These are phyloP conservation scores for Fraxinus paxiana DNA, from an alignment of 305 asterid species.

Conservation along the genomic window DNA sequence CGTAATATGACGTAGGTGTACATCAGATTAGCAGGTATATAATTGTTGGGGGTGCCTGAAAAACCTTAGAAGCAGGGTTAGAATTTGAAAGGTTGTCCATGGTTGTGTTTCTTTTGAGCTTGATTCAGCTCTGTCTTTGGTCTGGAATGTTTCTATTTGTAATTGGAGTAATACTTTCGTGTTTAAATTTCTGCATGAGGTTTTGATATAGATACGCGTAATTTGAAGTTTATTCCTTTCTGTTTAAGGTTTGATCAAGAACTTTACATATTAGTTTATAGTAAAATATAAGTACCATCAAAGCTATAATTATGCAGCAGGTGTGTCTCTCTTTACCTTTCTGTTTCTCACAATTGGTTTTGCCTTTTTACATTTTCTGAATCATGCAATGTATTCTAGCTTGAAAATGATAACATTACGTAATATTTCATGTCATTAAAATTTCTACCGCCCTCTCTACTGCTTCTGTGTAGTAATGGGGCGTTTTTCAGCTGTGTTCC, in stretches of 20 bases:
- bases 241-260: not conserved
- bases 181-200: not conserved
- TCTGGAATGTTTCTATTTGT: not conserved
- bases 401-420: not conserved
- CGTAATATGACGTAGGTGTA: not conserved
- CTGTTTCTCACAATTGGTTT: not conserved
- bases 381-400: not conserved
- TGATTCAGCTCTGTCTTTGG: not conserved
- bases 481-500: not conserved
- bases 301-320: not conserved
- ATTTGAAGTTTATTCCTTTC: not conserved
- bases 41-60: not conserved
- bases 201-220: not conserved
- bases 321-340: not conserved
- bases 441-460: not conserved
- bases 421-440: not conserved
- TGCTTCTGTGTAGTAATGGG: not conserved
- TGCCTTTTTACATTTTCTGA: not conserved
- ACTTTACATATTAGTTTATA: not conserved
- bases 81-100: not conserved
- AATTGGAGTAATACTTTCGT: not conserved
- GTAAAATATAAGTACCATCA: not conserved
- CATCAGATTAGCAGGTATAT: not conserved
- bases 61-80: not conserved
- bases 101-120: not conserved